phyloP scores from a whole-genome alignment of 2,329 filamentous ascomycete species.

The Chalaropsis ovoidea region DNA sequence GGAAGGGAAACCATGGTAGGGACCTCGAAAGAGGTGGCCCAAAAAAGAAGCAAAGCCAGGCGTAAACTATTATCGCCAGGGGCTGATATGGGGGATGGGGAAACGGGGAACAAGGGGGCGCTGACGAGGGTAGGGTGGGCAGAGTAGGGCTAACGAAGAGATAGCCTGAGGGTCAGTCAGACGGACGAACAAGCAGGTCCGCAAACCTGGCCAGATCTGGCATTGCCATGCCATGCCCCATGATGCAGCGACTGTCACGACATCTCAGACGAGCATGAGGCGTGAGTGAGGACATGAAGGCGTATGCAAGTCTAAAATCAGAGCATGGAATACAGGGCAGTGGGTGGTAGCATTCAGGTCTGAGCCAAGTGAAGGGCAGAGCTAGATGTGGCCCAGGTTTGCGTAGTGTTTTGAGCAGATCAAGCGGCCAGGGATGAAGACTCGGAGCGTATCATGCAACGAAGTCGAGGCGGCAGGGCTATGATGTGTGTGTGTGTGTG shows the following conservation, averaged over 20 bases:
- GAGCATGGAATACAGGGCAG: background rate
- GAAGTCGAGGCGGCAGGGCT: background rate
- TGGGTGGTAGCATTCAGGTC: background rate
- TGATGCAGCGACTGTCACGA: background rate
- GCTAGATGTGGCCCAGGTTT: background rate
- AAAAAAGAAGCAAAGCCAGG: background rate
- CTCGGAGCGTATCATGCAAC: background rate
- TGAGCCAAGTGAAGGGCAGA: background rate
- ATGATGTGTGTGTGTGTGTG: background rate
- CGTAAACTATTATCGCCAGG: constrained; percentile 13
- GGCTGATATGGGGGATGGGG: background rate
- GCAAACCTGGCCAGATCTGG: background rate
- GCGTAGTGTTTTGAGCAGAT: background rate
- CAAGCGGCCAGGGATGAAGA: background rate
- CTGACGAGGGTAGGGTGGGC: background rate
- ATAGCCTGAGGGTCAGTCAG: background rate
- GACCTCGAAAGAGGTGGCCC: background rate
- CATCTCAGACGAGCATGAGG: background rate
- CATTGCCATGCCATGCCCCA: background rate
- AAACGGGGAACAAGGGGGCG: background rate
- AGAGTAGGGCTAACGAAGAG: background rate
- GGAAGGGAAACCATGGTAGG: constrained; percentile 1
- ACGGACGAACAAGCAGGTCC: background rate
- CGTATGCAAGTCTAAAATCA: background rate
- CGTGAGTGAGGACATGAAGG: background rate